Evolutionary conservation across 805 yeast genomes (phyloP), one percentile per base, ranked within the genome.

Genomic region (Saccharomycopsis selenospora): DNA sequence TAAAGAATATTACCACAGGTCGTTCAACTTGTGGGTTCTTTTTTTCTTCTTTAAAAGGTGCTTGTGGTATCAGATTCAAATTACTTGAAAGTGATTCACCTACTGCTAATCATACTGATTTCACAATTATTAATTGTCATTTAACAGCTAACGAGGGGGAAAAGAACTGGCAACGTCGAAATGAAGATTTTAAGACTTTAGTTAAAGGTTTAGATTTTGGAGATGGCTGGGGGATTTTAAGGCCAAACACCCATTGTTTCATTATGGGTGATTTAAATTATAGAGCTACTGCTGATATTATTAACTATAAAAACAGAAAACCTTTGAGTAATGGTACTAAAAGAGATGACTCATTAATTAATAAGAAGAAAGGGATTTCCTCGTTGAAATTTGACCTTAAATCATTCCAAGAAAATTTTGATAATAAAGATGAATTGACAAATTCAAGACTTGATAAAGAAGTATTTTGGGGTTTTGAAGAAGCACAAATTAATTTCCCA

Each of bases 241-340:
- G 74, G 52, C 79, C 80, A 0, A 55, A 64, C 1, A 57, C 72
- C 8, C 95, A 85, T 59, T 64, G 81, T 3, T 82, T 89, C 58
- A 62, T 89, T 46, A 65, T 86, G 71, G 98, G 98, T 0, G 98
- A 90, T 63, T 67, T 90, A 57, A 90, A 90, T 61, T 90, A 85
- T 62, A 70, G 98, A 40, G 74, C 83, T 17, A 55, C 59, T 1
- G 62, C 62, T 5, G 62, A 59, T 10, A 55, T 59, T 4, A 51
- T 51, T 42, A 50, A 54, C 36, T 52, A 47, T 10, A 26, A 41
- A 47, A 55, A 54, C 18, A 43, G 49, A 6, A 48, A 44, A 8
- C 44, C 52, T 2, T 49, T 56, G 3, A 51, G 36, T 3, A 49
- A 47, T 1, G 43, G 17, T 33, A 28, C 38, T 14, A 33, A 10